phyloP scores from a whole-genome alignment of 1,284 basidiomycete genomes.

The Puccinia polysora region DNA sequence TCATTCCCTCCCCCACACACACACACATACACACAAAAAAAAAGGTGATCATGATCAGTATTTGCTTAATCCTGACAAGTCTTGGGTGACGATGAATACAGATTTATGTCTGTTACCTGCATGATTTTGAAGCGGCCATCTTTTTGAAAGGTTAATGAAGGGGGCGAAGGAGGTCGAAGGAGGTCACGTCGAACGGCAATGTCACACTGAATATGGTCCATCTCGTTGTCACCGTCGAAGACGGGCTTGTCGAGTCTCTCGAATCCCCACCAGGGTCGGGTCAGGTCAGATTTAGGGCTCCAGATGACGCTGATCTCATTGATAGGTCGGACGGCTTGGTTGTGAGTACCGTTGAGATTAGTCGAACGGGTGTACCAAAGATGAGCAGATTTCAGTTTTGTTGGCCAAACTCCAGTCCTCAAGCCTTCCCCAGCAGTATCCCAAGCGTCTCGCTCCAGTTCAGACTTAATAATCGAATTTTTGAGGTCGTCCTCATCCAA shows the following conservation, averaged over 20 bases:
- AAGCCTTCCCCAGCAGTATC: conserved; percentile 19
- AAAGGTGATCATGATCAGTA: no score
- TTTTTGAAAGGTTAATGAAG: conserved; percentile 7
- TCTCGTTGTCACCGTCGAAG: conserved; percentile 15
- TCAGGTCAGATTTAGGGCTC: conserved; percentile 2
- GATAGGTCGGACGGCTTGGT: conserved; percentile 11
- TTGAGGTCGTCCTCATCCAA: conserved; percentile 10
- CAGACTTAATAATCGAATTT: not conserved
- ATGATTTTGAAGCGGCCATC: conserved; percentile 41
- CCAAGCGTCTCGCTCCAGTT: conserved; percentile 24
- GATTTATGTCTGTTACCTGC: conserved; percentile 16
- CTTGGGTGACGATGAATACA: not conserved
- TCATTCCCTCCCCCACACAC: no score
- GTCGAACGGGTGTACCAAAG: conserved; percentile 33
- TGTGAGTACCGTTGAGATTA: conserved; percentile 13
- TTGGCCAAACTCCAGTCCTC: conserved; percentile 33
- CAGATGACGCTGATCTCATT: conserved; percentile 39
- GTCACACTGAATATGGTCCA: conserved; percentile 25
- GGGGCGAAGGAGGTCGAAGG: not conserved
- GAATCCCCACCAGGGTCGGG: conserved; percentile 39
- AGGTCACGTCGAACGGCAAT: conserved; percentile 29
- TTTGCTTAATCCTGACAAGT: no score
- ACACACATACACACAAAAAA: no score
- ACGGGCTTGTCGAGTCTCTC: conserved; percentile 32
- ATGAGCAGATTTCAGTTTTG: conserved; percentile 17